Conservation (phyloP, 2,329 filamentous ascomycete species). For the Ascochyta lentis region DNA sequence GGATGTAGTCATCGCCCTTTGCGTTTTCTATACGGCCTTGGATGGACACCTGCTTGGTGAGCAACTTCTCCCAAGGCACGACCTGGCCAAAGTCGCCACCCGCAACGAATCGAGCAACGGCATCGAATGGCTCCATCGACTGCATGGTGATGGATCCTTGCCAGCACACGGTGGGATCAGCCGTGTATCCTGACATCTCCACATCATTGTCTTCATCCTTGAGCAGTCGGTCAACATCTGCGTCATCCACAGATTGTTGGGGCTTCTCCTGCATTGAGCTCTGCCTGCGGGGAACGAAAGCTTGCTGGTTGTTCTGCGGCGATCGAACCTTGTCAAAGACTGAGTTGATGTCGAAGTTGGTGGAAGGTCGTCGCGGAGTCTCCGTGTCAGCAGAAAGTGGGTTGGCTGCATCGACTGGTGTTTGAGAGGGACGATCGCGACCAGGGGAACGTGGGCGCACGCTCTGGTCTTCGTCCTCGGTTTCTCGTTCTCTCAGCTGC, state of each 20-base stretch:
- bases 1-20: constrained; percentile 89
- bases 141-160: constrained; percentile 66
- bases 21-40: constrained; percentile 81
- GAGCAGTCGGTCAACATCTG: constrained; percentile 88
- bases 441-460: constrained; percentile 26
- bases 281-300: constrained; percentile 58
- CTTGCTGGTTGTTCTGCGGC: constrained; percentile 62
- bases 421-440: constrained; percentile 26
- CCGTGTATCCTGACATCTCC: constrained; percentile 77
- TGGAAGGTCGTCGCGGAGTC: constrained; percentile 58
- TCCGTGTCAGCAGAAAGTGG: constrained; percentile 50
- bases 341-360: constrained; percentile 81
- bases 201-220: constrained; percentile 80
- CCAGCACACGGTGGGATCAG: constrained; percentile 70
- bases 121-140: constrained; percentile 75
- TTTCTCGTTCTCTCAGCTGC: constrained; percentile 34
- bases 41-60: constrained; percentile 73
- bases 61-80: constrained; percentile 75
- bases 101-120: constrained; percentile 81
- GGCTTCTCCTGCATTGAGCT: constrained; percentile 54
- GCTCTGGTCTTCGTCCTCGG: constrained; percentile 30
- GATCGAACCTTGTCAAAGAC: constrained; percentile 86
- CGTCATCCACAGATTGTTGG: constrained; percentile 72
- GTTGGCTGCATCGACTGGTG: constrained; percentile 24
- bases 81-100: constrained; percentile 77